A percentile compares a stretch with the other conserved stretches of the same genome.
These are phyloP conservation scores for Ambrosiella beaveri DNA, from an alignment of 2,329 filamentous ascomycete species.

Conservation along the genomic window DNA sequence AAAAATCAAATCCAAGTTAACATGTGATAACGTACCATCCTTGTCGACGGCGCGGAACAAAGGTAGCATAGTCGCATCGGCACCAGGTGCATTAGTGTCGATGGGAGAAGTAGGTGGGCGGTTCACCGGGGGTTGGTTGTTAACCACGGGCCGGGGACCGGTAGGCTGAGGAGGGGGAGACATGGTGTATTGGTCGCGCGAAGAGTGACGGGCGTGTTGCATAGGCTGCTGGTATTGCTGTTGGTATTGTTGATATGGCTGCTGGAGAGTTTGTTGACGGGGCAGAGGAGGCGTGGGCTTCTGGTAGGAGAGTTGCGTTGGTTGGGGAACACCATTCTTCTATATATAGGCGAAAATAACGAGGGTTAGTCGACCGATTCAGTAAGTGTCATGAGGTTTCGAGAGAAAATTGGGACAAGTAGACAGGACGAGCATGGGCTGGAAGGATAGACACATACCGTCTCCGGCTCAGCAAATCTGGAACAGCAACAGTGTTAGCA, in stretches of 20 bases:
- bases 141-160: constrained; percentile 24
- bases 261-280: constrained; percentile 16
- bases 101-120: constrained; percentile 49
- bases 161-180: constrained; percentile 32
- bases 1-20: neutral
- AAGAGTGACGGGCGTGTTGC: constrained; percentile 15
- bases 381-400: neutral
- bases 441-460: constrained; percentile 27
- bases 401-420: neutral
- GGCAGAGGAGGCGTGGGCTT: constrained; percentile 23
- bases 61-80: constrained; percentile 61
- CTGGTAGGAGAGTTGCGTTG: constrained; percentile 11
- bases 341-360: constrained; percentile 7
- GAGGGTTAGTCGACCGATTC: constrained; percentile 2
- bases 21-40: constrained; percentile 35
- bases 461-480: constrained; percentile 61
- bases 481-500: constrained; percentile 11
- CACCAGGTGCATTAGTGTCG: constrained; percentile 26
- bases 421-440: neutral
- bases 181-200: constrained; percentile 23
- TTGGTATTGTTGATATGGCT: constrained; percentile 7
- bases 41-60: constrained; percentile 87
- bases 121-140: constrained; percentile 37
- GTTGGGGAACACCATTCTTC: constrained; percentile 15
- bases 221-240: constrained; percentile 8